Evolutionary conservation across 495 filamentous ascomycete genomes (phyloP).

Genomic region (Penicillium waksmanii): DNA sequence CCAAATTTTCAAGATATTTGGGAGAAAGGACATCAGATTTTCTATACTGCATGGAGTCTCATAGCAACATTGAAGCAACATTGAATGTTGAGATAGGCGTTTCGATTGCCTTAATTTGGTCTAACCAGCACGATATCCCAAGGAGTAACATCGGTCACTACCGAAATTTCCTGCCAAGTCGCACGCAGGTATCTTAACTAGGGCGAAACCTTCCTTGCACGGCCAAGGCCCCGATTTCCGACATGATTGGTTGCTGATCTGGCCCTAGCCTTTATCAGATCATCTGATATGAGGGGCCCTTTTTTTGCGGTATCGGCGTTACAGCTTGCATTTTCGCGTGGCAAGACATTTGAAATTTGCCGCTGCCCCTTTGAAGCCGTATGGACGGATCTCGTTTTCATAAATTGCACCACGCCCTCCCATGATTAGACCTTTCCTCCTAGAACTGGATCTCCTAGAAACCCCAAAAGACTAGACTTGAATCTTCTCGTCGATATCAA

Average conservation of each 20-base stretch:
- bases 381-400: background rate
- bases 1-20: too few relatives aligned
- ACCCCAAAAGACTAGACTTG: background rate
- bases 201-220: background rate
- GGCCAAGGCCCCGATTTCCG: background rate
- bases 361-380: background rate
- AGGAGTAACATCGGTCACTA: background rate
- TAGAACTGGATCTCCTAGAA: background rate
- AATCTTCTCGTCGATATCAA: background rate
- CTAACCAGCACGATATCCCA: background rate
- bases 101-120: too few relatives aligned
- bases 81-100: too few relatives aligned
- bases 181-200: background rate
- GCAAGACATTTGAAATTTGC: background rate
- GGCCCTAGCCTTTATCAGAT: slow-evolving; percentile 15
- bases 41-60: too few relatives aligned
- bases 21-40: too few relatives aligned
- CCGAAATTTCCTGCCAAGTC: background rate
- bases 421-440: background rate
- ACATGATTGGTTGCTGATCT: background rate
- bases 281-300: slow-evolving; percentile 17
- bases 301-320: background rate
- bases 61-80: too few relatives aligned
- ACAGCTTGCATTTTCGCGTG: background rate
- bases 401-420: background rate